phyloP scores from a whole-genome alignment of 2,329 filamentous ascomycete genomes.

The Capronia coronata region DNA sequence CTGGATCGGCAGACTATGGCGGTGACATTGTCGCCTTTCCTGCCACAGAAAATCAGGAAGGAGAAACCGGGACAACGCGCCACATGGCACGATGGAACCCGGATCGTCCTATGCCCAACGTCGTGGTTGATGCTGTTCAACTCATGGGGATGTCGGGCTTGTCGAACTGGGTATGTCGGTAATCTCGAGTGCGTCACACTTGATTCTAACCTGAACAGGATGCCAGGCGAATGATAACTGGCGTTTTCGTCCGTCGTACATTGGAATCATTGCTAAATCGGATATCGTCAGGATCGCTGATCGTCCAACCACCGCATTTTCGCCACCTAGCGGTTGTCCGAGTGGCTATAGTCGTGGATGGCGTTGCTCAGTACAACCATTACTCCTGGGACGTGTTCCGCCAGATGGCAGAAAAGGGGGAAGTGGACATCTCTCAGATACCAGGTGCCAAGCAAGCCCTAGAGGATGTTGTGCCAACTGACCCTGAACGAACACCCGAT shows the following conservation, averaged over 20 bases:
- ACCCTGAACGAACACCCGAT: neutral
- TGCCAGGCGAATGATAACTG: slow-evolving; percentile 39
- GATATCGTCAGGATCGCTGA: slow-evolving; percentile 51
- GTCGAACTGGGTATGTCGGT: slow-evolving; percentile 39
- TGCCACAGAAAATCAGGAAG: slow-evolving; percentile 13
- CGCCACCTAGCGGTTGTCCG: slow-evolving; percentile 52
- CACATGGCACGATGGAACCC: slow-evolving; percentile 51
- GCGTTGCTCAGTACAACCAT: slow-evolving; percentile 49
- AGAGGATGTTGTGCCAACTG: neutral
- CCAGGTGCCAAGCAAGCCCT: slow-evolving; percentile 17
- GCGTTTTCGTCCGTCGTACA: slow-evolving; percentile 49
- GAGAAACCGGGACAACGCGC: slow-evolving; percentile 25
- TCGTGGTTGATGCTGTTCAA: slow-evolving; percentile 46
- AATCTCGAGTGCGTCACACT: neutral
- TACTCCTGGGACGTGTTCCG: slow-evolving; percentile 49
- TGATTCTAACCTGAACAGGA: slow-evolving; percentile 7
- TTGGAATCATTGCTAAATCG: slow-evolving; percentile 49
- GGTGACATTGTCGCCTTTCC: slow-evolving; percentile 21
- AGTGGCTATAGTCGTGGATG: slow-evolving; percentile 46
- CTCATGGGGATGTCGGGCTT: slow-evolving; percentile 44
- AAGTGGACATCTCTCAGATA: slow-evolving; percentile 23
- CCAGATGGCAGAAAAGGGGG: slow-evolving; percentile 46
- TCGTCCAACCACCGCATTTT: slow-evolving; percentile 53
- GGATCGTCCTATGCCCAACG: slow-evolving; percentile 47
- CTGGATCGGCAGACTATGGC: slow-evolving; percentile 7